A percentile compares a stretch with the other conserved stretches of the same genome.
These are phyloP conservation scores for Globisporangium radiosum DNA, from an alignment of 352 stramenopile genomes.

Conservation along the genomic window DNA sequence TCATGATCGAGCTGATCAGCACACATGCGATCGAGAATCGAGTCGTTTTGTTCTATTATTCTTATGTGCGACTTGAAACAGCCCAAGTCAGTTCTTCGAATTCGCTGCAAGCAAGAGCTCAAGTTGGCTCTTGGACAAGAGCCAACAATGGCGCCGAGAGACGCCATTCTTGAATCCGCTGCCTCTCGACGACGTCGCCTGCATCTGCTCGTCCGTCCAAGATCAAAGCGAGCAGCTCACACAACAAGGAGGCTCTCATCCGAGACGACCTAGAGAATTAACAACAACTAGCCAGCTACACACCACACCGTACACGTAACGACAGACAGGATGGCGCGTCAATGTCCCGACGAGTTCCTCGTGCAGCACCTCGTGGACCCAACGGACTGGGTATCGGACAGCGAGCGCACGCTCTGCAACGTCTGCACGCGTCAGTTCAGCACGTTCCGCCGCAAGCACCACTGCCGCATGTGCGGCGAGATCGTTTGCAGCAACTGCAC, in stretches of 20 bases:
- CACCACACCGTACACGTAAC: not conserved
- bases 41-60: not conserved
- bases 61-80: too few species aligned
- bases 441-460: slow-evolving; percentile 81
- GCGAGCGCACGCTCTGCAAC: slow-evolving; percentile 60
- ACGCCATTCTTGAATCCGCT: not conserved
- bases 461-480: slow-evolving; percentile 83
- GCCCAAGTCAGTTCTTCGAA: not conserved
- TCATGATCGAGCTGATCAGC: not conserved
- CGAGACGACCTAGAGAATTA: not conserved
- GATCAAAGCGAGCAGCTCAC: not conserved
- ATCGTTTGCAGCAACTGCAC: slow-evolving; percentile 81
- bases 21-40: not conserved
- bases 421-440: slow-evolving; percentile 75
- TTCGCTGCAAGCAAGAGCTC: not conserved
- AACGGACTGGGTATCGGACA: slow-evolving; percentile 68
- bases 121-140: too few species aligned
- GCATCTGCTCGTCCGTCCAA: not conserved
- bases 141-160: too few species aligned
- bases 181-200: not conserved
- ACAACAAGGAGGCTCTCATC: not conserved
- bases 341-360: slow-evolving; percentile 39
- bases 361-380: slow-evolving; percentile 71
- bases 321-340: slow-evolving; percentile 21
- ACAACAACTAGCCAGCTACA: not conserved